Evolutionary conservation across 345 rosid genomes (phyloP).

Genomic region (Melaleuca alternifolia): DNA sequence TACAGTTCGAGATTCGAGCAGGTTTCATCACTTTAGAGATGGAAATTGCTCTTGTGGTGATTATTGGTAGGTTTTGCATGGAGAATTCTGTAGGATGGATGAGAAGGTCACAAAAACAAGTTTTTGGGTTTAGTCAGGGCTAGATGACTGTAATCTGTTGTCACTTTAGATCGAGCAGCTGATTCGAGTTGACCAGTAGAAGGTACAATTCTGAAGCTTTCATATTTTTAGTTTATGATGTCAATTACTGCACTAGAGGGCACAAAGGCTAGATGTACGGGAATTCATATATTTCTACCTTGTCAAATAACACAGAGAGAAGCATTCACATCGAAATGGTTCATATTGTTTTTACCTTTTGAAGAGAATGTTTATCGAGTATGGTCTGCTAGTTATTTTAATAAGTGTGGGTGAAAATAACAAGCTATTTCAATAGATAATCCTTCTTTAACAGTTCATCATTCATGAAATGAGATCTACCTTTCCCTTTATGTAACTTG

Average conservation of each 20-base stretch:
- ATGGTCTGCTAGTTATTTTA: neutral
- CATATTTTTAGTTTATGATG: neutral
- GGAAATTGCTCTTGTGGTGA: conserved; percentile 73
- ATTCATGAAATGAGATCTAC: neutral
- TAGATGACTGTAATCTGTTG: neutral
- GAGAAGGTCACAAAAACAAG: neutral
- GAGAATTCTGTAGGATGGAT: neutral
- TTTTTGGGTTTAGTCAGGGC: neutral
- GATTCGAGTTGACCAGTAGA: neutral
- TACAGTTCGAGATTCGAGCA: conserved; percentile 75
- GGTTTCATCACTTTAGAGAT: conserved; percentile 79
- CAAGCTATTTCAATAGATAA: neutral
- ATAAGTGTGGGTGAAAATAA: neutral
- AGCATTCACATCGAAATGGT: neutral
- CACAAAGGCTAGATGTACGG: neutral
- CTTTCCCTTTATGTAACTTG: neutral
- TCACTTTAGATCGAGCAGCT: neutral
- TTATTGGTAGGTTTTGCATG: conserved; percentile 45
- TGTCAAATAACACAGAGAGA: neutral
- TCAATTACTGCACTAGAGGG: neutral
- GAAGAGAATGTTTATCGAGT: neutral
- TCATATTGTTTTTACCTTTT: neutral
- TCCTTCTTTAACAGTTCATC: neutral
- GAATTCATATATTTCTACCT: neutral
- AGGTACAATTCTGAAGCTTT: neutral